Percentiles rank a stretch among this genome's conserved stretches.
phyloP scores from a whole-genome alignment of 192 early-diverging fungal genomes.

The Rhizophagus prolifer region DNA sequence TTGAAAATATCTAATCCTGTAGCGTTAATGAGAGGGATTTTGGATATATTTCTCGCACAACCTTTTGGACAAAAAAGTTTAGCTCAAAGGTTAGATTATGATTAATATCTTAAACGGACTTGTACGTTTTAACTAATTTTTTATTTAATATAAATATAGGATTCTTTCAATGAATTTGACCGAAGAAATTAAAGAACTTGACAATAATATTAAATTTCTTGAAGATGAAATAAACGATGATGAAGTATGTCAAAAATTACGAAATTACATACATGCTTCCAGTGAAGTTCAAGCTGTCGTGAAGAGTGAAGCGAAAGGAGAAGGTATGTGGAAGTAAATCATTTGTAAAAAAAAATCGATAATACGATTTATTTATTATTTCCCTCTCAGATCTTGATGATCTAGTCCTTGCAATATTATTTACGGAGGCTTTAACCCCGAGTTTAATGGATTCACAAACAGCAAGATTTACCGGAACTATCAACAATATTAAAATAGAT shows the following conservation, averaged over 20 bases:
- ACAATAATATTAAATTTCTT: slow-evolving; percentile 46
- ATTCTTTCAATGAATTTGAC: slow-evolving; percentile 56
- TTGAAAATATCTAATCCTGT: slow-evolving; percentile 58
- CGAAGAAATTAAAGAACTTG: slow-evolving; percentile 49
- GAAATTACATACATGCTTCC: slow-evolving; percentile 44
- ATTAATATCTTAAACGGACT: too few species aligned
- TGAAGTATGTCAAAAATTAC: slow-evolving; percentile 49
- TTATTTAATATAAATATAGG: slow-evolving; percentile 27
- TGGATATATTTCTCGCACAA: slow-evolving; percentile 60
- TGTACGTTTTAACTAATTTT: background rate
- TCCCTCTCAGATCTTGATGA: background rate
- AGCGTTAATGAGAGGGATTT: slow-evolving; percentile 52
- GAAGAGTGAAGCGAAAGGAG: slow-evolving; percentile 30
- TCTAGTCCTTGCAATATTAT: background rate
- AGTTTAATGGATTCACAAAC: background rate
- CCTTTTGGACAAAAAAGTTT: slow-evolving; percentile 56
- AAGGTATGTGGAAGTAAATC: background rate
- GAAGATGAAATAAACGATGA: slow-evolving; percentile 37
- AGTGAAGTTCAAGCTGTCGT: slow-evolving; percentile 25
- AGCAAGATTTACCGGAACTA: background rate
- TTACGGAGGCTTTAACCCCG: background rate
- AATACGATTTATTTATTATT: background rate
- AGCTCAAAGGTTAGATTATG: slow-evolving; percentile 44
- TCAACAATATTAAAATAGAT: background rate
- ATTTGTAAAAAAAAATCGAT: too few species aligned